A percentile compares a stretch with the other conserved stretches of the same genome.
phyloP scores from a whole-genome alignment of 164 flowering plant genomes.

The Magnolia changhungtana region DNA sequence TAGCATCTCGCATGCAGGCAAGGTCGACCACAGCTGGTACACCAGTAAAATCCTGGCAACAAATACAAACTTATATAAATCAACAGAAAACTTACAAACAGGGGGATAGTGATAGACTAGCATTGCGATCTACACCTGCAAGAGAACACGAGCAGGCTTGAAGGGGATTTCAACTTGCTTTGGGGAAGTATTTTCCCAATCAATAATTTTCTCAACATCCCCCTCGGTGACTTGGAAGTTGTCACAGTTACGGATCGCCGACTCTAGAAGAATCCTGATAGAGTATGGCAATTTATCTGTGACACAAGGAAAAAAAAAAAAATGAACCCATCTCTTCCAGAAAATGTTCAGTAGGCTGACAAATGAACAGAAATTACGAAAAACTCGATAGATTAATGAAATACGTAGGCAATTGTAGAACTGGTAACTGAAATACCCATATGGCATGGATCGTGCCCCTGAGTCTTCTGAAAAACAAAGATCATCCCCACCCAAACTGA shows the following conservation, averaged over 20 bases:
- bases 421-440: no score
- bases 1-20: conserved; percentile 98
- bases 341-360: background rate
- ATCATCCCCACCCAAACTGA: no score
- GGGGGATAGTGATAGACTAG: background rate
- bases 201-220: conserved; percentile 95
- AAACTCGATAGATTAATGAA: no score
- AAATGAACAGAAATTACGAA: background rate
- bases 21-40: conserved; percentile 99
- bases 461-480: no score
- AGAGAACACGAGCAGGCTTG: conserved; percentile 94
- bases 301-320: background rate
- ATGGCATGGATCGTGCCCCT: no score
- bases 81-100: conserved; percentile 18
- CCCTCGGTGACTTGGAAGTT: conserved; percentile 78
- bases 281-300: conserved; percentile 88
- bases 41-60: conserved; percentile 86
- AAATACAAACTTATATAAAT: background rate
- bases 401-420: no score
- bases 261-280: conserved; percentile 80
- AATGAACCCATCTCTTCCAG: background rate
- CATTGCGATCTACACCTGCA: conserved; percentile 34
- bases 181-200: conserved; percentile 90
- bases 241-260: conserved; percentile 93
- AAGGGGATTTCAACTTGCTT: conserved; percentile 95